phyloP scores from a whole-genome alignment of 257 asterid species.

The Nicotiana tomentosiformis region DNA sequence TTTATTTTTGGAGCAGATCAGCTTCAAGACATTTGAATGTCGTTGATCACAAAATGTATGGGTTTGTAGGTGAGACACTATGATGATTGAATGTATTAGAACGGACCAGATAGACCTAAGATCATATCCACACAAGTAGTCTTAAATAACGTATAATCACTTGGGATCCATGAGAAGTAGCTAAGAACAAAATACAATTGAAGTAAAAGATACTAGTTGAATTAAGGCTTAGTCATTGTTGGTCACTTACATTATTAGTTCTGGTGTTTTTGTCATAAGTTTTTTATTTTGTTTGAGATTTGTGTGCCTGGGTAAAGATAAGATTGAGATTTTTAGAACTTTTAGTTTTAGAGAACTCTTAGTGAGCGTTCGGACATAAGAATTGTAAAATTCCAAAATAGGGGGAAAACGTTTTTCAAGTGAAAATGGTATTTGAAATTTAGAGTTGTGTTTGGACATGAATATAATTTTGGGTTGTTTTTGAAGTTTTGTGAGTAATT shows the following conservation, averaged over 20 bases:
- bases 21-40: no score
- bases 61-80: no score
- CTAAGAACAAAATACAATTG: not conserved
- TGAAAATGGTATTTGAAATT: no score
- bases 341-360: not conserved
- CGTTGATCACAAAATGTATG: no score
- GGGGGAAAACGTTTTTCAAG: no score
- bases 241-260: not conserved
- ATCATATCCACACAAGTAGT: not conserved
- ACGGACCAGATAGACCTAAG: not conserved
- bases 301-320: not conserved
- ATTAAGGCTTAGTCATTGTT: not conserved
- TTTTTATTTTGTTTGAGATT: not conserved
- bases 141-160: not conserved
- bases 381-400: no score
- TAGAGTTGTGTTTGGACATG: no score
- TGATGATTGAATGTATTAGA: not conserved
- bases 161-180: not conserved
- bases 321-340: not conserved
- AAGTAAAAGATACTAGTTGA: not conserved
- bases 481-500: no score
- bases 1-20: no score
- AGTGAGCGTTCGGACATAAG: no score
- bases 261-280: not conserved
- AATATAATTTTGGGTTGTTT: no score